Evolutionary conservation across 768 basidiomycete species (phyloP), one percentile per base, ranked within the genome.

Genomic region (Mycena galopus): DNA sequence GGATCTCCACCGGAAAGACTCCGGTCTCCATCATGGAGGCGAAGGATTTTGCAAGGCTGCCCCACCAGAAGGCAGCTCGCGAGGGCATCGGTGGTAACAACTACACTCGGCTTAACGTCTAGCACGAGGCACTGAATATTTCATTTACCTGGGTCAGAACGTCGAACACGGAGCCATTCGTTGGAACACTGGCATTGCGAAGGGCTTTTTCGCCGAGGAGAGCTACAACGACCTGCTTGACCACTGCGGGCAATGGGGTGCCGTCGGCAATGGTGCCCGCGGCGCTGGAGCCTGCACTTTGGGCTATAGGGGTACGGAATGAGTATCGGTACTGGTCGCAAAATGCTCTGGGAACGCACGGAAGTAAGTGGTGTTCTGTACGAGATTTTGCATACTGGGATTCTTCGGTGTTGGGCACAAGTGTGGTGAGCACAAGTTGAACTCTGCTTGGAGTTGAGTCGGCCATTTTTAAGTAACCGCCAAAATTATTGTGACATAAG

Each of bases 21-120:
- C 79, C 77, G 23, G 79, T 77, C 27, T 79, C 78, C 10, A 81
- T 73, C 81, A 82, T 82, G 11, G 76, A 75, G 14, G 79, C 78
- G 63, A 82, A 82, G 4, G 79, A 77, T 65, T 71, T 75, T 2
- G 70, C 80, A 11, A 82, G 67, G 51, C 75, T 77, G 42, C 53
- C 55, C 81, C 81, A 82, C 73, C 78, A 79, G 76, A 78, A 81
- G 17, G 66, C 76, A 11, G 61, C 61, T 17, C 42, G 29, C 42
- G 61, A 17, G 14, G 23, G 25, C 42, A 63, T 27, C 23, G 61
- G 42, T 19, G 61, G 61, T 37, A 63, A 32, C 61, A 63, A n/a
- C 61, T 63, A 33, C 19, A 44, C n/a, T 37, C 6, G 5, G 59
- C 23, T 61, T 37, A 61, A 23, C 16, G 10, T 25, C 35, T 29